Base-by-base conservation (phyloP, 2,329 filamentous ascomycete species). In the Chaetomium strumarium region DNA sequence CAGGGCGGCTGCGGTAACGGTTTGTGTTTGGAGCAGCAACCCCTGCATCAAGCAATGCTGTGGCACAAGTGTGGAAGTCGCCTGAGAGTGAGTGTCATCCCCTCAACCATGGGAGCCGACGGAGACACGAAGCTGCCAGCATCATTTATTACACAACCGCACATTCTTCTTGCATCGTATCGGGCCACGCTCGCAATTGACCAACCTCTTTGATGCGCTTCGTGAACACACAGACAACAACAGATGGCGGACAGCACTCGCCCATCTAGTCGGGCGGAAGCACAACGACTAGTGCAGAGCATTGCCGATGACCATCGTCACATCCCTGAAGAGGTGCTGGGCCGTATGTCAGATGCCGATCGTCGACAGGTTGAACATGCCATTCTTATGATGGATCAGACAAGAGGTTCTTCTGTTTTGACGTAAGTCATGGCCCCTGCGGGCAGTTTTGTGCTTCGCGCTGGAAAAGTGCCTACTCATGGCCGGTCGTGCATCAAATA, bases 311-410 rank as follows among this genome's bases (percentile, higher is more conserved):
- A 42, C 38, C 46, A 41, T 49, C 17, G 46, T 36, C 46, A 10
- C 38, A 49, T 49, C 46, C 46, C 38, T 42, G 29, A 49, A 36
- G 46, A 49, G 39, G 46, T 49, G 39, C 38, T 49, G 46, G 39
- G 29, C 39, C 46, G 46, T 42, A 49, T 49, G 46, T 49, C 46
- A 36, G 46, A 49, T 49, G 39, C 37, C 30, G 46, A 49, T 30
- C 38, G 38, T 36, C 46, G 46, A 36, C 30, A 49, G 29, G 46
- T 49, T 36, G 46, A 49, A 42, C 12, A 49, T 49, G 46, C 38
- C 46, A 49, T 49, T 42, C 46, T 42, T 42, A 49, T 41, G 29
- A 49, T 42, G 46, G 46, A 49, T 41, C 29, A 36, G 46, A 34
- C 16, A 38, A 41, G n/a, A 36, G 46, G 38, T 42, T 24, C 46